These are phyloP conservation scores for Babesia gibsoni DNA, from an alignment of 169 alveolate species.

Conservation along the genomic window DNA sequence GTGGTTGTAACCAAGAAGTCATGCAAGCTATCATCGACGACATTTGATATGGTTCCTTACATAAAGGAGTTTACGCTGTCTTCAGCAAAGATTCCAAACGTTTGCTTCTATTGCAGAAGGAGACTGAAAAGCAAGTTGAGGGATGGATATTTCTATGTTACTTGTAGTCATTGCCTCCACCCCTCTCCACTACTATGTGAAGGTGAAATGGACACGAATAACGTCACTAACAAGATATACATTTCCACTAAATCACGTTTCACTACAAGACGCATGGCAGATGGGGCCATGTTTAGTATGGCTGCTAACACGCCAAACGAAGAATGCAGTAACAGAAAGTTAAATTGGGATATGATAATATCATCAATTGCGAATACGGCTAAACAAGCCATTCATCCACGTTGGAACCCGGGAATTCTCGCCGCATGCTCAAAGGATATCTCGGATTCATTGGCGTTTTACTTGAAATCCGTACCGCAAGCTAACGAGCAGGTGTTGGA, in stretches of 20 bases:
- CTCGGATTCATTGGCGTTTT: neutral
- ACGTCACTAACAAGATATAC: neutral
- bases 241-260: neutral
- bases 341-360: neutral
- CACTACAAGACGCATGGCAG: neutral
- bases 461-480: neutral
- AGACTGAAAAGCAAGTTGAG: neutral
- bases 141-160: neutral
- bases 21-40: too few relatives aligned
- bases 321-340: neutral
- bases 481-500: neutral
- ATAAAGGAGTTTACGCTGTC: neutral
- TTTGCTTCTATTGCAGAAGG: conserved; percentile 6
- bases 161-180: neutral
- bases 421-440: neutral
- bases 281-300: neutral
- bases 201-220: neutral
- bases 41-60: neutral
- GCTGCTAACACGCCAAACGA: neutral
- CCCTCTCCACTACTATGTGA: conserved; percentile 1
- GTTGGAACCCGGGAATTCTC: neutral
- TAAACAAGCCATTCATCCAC: neutral
- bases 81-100: neutral
- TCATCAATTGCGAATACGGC: neutral
- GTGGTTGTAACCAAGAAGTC: too few relatives aligned